Evolutionary conservation across 805 yeast genomes (phyloP).

Genomic region (Saturnispora silvae): DNA sequence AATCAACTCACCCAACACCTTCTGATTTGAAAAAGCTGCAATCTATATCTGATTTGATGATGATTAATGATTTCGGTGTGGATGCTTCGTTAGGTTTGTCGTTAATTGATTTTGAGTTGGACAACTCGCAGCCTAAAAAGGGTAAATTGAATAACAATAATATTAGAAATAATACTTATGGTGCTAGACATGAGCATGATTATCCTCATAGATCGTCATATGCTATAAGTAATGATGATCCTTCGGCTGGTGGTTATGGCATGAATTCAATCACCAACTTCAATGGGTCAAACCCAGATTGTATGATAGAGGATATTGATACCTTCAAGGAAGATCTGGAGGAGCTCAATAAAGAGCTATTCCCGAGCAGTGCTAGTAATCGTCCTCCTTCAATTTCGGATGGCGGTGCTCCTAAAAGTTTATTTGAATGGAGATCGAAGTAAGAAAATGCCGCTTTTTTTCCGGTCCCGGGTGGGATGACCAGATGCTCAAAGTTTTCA

Average conservation of each 20-base stretch:
- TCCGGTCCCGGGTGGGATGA: neutral
- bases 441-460: neutral
- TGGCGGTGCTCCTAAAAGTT: neutral
- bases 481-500: neutral
- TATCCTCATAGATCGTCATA: conserved; percentile 7
- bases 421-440: conserved; percentile 3
- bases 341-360: conserved; percentile 2
- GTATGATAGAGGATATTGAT: neutral
- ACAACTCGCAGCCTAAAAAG: conserved; percentile 10
- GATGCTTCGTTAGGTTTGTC: conserved; percentile 75
- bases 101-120: conserved; percentile 40
- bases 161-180: neutral
- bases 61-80: conserved; percentile 53
- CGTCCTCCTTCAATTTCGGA: neutral
- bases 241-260: neutral
- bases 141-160: conserved; percentile 4
- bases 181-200: conserved; percentile 5
- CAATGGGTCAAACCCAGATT: neutral
- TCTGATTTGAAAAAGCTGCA: conserved; percentile 9
- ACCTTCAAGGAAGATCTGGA: neutral
- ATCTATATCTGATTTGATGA: conserved; percentile 23
- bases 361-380: neutral
- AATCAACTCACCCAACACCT: neutral
- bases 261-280: too few relatives aligned
- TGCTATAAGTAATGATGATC: conserved; percentile 1